A percentile compares a stretch with the other conserved stretches of the same genome.
These are phyloP conservation scores for Plasmodium inui DNA, from an alignment of 169 alveolate genomes.

Conservation along the genomic window DNA sequence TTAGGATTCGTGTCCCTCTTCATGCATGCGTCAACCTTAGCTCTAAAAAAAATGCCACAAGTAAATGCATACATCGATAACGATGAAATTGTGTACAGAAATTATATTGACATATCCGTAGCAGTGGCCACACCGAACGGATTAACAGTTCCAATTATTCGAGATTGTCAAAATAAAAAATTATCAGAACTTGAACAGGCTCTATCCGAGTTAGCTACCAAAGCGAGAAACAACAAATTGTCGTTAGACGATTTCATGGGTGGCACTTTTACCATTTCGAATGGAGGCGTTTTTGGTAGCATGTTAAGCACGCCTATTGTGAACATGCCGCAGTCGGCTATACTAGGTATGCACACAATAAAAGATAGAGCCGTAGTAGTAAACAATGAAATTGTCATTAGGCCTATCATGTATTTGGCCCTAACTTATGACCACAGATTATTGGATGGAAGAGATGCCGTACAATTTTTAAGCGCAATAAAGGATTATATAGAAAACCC, in stretches of 20 bases:
- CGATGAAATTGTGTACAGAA: slow-evolving; percentile 92
- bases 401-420: slow-evolving; percentile 96
- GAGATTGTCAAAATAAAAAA: slow-evolving; percentile 91
- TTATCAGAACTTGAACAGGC: slow-evolving; percentile 92
- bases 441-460: slow-evolving; percentile 98
- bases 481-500: slow-evolving; percentile 95
- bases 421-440: slow-evolving; percentile 97
- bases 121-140: slow-evolving; percentile 98
- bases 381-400: slow-evolving; percentile 92
- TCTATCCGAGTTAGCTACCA: slow-evolving; percentile 85
- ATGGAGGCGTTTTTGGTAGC: slow-evolving; percentile 97
- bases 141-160: slow-evolving; percentile 94
- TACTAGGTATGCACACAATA: slow-evolving; percentile 95
- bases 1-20: slow-evolving; percentile 90
- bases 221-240: slow-evolving; percentile 92
- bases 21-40: slow-evolving; percentile 86
- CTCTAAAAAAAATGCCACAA: slow-evolving; percentile 87
- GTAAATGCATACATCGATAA: slow-evolving; percentile 89
- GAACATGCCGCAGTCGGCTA: slow-evolving; percentile 96
- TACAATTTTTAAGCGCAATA: slow-evolving; percentile 92
- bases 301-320: slow-evolving; percentile 96
- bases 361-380: slow-evolving; percentile 94
- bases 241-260: slow-evolving; percentile 96
- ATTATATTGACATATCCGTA: slow-evolving; percentile 94
- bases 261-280: slow-evolving; percentile 96